These are phyloP conservation scores for Neurospora sp. DNA, from an alignment of 495 filamentous ascomycete species.

Conservation along the genomic window DNA sequence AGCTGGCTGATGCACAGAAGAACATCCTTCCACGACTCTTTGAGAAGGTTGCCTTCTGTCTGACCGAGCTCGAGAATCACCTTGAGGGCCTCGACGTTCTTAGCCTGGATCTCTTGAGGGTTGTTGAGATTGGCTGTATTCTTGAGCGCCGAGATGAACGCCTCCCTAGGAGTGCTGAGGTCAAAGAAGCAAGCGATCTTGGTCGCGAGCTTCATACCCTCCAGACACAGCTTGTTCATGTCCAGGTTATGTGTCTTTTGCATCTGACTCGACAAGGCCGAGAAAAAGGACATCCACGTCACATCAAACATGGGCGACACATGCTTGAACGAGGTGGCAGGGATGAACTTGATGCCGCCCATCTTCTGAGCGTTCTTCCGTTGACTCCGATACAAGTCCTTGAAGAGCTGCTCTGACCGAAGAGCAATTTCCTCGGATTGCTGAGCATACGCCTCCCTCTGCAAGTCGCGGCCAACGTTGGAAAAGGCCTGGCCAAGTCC, in stretches of 20 bases:
- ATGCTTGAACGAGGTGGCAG: conserved; percentile 85
- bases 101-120: conserved; percentile 85
- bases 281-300: conserved; percentile 98
- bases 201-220: conserved; percentile 88
- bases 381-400: conserved; percentile 78
- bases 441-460: conserved; percentile 85
- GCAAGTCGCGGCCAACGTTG: conserved; percentile 81
- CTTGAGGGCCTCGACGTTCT: conserved; percentile 92
- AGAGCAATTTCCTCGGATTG: conserved; percentile 82
- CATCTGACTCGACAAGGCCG: conserved; percentile 79
- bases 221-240: conserved; percentile 82
- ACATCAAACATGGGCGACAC: conserved; percentile 98
- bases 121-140: conserved; percentile 95
- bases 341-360: conserved; percentile 68
- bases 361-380: conserved; percentile 57
- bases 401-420: conserved; percentile 68
- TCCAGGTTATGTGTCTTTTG: conserved; percentile 88
- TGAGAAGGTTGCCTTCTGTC: conserved; percentile 81
- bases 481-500: conserved; percentile 83
- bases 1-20: conserved; percentile 93
- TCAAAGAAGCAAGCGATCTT: conserved; percentile 90
- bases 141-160: conserved; percentile 87
- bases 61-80: conserved; percentile 82
- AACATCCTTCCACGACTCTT: conserved; percentile 88
- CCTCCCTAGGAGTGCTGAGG: conserved; percentile 76